Conservation (phyloP, 192 early-diverging fungal genomes). For the Anaeromyces robustus region DNA sequence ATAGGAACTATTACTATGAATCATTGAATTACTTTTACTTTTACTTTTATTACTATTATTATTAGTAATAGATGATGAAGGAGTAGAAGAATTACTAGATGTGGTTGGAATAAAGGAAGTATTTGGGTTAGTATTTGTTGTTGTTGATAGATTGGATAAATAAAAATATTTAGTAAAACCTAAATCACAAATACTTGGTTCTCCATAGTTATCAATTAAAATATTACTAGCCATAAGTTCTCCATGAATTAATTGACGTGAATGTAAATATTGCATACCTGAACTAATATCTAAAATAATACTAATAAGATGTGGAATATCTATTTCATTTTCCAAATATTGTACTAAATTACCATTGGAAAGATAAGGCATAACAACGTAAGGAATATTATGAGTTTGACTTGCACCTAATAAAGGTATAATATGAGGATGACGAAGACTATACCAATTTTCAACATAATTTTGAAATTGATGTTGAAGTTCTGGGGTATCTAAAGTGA, state of each 20-base stretch:
- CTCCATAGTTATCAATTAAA: not conserved
- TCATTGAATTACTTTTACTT: not conserved
- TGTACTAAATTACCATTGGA: not conserved
- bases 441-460: not conserved
- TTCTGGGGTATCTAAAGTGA: not conserved
- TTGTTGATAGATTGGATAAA: not conserved
- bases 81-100: not conserved
- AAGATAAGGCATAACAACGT: not conserved
- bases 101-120: no score
- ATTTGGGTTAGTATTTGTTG: not conserved
- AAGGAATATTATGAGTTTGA: not conserved
- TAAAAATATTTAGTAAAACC: not conserved
- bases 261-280: constrained; percentile 4
- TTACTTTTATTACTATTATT: no score
- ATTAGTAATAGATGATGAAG: no score
- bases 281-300: not conserved
- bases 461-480: not conserved
- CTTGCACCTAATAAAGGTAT: not conserved
- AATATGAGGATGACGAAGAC: not conserved
- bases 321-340: not conserved
- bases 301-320: not conserved
- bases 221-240: not conserved
- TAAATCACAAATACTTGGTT: not conserved
- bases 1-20: not conserved
- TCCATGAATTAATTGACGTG: not conserved